Conservation (phyloP, 164 flowering plant species). For the Nymphaea thermarum region DNA sequence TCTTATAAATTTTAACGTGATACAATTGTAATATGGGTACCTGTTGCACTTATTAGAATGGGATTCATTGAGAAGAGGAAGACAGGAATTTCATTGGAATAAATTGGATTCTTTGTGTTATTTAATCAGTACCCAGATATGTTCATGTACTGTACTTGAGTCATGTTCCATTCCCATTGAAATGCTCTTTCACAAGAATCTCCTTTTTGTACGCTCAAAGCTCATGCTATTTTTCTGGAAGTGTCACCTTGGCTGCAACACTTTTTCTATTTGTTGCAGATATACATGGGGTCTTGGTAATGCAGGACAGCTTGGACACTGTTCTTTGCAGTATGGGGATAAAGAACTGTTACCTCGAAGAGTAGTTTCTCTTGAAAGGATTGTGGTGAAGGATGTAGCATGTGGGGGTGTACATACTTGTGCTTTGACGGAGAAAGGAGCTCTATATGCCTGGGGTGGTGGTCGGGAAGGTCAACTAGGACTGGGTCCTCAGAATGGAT, state of each 20-base stretch:
- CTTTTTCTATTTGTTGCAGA: constrained; percentile 23
- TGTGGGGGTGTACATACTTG: constrained; percentile 99
- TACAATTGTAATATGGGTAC: too few species aligned
- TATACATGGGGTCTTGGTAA: constrained; percentile 89
- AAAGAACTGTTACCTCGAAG: constrained; percentile 89
- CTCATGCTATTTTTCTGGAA: neutral
- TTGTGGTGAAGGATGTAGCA: constrained; percentile 49
- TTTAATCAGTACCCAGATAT: too few species aligned
- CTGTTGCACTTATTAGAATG: too few species aligned
- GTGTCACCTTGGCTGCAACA: neutral
- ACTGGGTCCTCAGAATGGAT: constrained; percentile 72
- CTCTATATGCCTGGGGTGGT: constrained; percentile 97
- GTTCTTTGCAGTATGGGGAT: constrained; percentile 80
- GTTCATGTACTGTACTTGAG: neutral
- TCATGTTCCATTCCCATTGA: neutral
- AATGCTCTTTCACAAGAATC: neutral
- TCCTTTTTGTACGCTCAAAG: neutral
- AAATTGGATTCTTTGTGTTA: too few species aligned
- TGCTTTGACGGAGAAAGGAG: constrained; percentile 67
- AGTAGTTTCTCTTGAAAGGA: constrained; percentile 79
- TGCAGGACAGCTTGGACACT: constrained; percentile 88
- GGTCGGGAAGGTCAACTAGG: constrained; percentile 90
- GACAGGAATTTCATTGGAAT: too few species aligned
- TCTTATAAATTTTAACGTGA: too few species aligned
- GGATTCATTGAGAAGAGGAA: too few species aligned